Percentiles rank a stretch among this genome's conserved stretches.
Conservation (phyloP, 805 yeast species). For the Pichia paraexigua region DNA sequence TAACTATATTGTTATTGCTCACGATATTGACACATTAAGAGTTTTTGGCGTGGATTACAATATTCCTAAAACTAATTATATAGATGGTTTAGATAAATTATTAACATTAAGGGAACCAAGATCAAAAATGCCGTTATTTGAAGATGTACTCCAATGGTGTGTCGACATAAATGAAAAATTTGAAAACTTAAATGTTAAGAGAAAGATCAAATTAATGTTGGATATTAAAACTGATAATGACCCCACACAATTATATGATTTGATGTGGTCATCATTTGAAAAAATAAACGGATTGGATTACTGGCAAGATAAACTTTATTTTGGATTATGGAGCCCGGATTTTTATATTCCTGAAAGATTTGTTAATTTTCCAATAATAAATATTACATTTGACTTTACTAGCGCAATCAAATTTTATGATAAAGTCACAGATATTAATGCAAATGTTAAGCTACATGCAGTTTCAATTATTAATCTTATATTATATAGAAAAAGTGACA, state of each 20-base stretch:
- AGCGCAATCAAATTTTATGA: conserved; percentile 18
- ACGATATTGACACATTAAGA: conserved; percentile 28
- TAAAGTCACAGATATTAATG: conserved; percentile 10
- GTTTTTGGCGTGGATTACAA: conserved; percentile 25
- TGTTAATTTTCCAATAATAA: conserved; percentile 20
- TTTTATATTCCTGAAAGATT: conserved; percentile 24
- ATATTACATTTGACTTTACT: conserved; percentile 24
- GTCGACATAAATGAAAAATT: conserved; percentile 21
- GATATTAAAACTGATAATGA: conserved; percentile 29
- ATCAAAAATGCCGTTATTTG: conserved; percentile 26
- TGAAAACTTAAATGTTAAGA: conserved; percentile 34
- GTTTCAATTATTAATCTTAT: conserved; percentile 20
- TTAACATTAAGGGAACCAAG: conserved; percentile 27
- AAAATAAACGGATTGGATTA: conserved; percentile 17
- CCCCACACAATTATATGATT: conserved; percentile 20
- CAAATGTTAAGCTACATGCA: conserved; percentile 16
- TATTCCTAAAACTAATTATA: conserved; percentile 23
- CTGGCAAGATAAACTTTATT: conserved; percentile 29
- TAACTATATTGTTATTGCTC: conserved; percentile 27
- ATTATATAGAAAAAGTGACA: conserved; percentile 16
- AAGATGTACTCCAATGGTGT: conserved; percentile 27
- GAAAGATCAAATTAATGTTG: conserved; percentile 32
- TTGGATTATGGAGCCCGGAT: conserved; percentile 31
- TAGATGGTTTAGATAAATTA: conserved; percentile 22
- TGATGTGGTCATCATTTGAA: conserved; percentile 20